A percentile compares a stretch with the other conserved stretches of the same genome.
These are phyloP conservation scores for Entelexis paramagnoliae DNA, from an alignment of 1,139 yeast species.

Conservation along the genomic window DNA sequence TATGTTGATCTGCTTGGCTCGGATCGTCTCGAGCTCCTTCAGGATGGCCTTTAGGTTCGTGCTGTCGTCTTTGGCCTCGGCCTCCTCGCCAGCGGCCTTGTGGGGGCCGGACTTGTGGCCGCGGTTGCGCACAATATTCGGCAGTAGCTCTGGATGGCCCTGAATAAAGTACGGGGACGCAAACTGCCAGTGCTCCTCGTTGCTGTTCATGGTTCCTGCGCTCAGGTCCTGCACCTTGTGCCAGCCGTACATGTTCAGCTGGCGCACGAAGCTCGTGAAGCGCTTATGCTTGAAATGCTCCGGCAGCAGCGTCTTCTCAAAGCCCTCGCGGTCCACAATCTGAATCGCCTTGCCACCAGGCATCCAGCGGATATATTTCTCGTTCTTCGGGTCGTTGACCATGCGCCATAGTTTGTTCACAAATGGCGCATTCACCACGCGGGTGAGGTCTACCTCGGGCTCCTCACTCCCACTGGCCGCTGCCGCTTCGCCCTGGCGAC, in stretches of 20 bases:
- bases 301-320: constrained; percentile 76
- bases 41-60: constrained; percentile 49
- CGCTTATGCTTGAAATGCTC: constrained; percentile 89
- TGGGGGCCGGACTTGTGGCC: constrained; percentile 28
- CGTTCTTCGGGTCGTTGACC: constrained; percentile 72
- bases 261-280: constrained; percentile 91
- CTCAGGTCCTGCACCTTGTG: constrained; percentile 81
- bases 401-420: constrained; percentile 89
- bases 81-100: constrained; percentile 29
- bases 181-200: constrained; percentile 63
- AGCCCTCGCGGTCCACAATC: constrained; percentile 73
- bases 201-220: constrained; percentile 50
- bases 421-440: constrained; percentile 52
- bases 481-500: constrained; percentile 1
- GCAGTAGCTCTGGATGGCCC: constrained; percentile 62
- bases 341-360: constrained; percentile 77
- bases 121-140: constrained; percentile 53
- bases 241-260: constrained; percentile 96
- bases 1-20: constrained; percentile 66
- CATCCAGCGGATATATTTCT: constrained; percentile 69
- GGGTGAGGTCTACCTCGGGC: constrained; percentile 9
- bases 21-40: constrained; percentile 65
- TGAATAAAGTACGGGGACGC: constrained; percentile 69
- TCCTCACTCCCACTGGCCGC: not conserved
- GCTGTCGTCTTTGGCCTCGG: constrained; percentile 35